Percentiles rank a stretch among this genome's conserved stretches.
Evolutionary conservation across 2,329 filamentous ascomycete genomes (phyloP).

Genomic region (Parafenestella ontariensis): DNA sequence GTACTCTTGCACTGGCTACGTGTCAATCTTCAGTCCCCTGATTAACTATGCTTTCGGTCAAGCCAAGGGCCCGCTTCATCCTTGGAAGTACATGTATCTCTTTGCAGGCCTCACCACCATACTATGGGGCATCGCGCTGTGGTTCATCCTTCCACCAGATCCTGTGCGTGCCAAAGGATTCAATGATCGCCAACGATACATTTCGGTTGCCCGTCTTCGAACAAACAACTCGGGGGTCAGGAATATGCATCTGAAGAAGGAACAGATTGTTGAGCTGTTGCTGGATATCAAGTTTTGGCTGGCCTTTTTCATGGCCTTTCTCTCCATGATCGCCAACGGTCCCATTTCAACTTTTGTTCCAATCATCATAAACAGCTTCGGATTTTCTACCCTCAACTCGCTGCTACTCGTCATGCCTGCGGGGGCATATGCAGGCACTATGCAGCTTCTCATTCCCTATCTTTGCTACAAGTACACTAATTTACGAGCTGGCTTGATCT

Average conservation of each 20-base stretch:
- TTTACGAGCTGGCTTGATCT: conserved; percentile 35
- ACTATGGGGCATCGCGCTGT: conserved; percentile 33
- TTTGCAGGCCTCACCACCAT: conserved; percentile 31
- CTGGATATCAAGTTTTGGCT: conserved; percentile 63
- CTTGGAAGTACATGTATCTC: conserved; percentile 36
- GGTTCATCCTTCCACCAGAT: conserved; percentile 50
- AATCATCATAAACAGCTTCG: conserved; percentile 31
- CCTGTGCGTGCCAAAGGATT: conserved; percentile 48
- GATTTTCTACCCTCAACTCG: conserved; percentile 24
- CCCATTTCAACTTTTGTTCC: conserved; percentile 27
- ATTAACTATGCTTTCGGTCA: conserved; percentile 39
- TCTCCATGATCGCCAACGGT: conserved; percentile 35
- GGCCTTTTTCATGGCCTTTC: conserved; percentile 27
- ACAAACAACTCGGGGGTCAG: conserved; percentile 77
- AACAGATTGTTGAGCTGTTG: conserved; percentile 66
- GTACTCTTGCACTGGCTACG: conserved; percentile 64
- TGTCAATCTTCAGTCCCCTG: conserved; percentile 25
- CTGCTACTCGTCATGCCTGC: conserved; percentile 27
- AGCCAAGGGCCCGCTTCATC: conserved; percentile 15
- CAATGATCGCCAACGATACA: conserved; percentile 45
- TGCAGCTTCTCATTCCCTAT: conserved; percentile 25
- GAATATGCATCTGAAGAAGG: conserved; percentile 69
- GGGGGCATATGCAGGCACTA: conserved; percentile 25
- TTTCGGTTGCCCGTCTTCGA: conserved; percentile 71
- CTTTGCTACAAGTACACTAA: conserved; percentile 27